Evolutionary conservation across 192 early-diverging fungal species (phyloP), one percentile per base, ranked within the genome.

Genomic region (Backusella tuberculispora): DNA sequence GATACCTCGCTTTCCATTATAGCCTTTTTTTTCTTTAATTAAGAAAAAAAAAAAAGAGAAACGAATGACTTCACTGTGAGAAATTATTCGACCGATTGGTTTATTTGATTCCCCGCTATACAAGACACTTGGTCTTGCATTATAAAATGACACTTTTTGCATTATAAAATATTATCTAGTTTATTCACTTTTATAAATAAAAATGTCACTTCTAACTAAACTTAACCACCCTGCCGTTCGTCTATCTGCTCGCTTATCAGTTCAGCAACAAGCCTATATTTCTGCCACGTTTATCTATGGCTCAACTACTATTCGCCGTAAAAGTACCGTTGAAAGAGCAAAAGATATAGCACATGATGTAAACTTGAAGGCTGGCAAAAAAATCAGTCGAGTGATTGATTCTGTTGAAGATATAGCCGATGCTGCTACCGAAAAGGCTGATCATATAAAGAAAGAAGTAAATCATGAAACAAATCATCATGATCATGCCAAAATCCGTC

Each of bases 51-150:
- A 14, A 37, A 64, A 14, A 37, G 24, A 64, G 29, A 15, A 17
- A 17, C 64, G 17, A 65, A 65, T 65, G 26, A 65, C 63, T 65
- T 38, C 34, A 29, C 19, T 65, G 50, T 56, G 50, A 56, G 50
- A 56, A 56, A 21, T 56, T 21, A 10, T 19, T 56, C n/a, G 24
- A 56, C 21, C 50, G 50, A 56, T 56, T 56, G 50, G 50, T 56
- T 24, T 21, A 21, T 56, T 60, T 60, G 53, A 60, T 60, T 60
- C 53, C 24, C 53, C 53, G 53, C 7, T 24, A n/a, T 21, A 7
- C n/a, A 56, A 21, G 9, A 12, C 50, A 21, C 0, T 10, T 21
- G 50, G 50, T 56, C 24, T 10, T 21, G 50, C 50, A 56, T 56
- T 56, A 19, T 21, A n/a, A 0, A 56, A 56, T 21, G 9, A 21